Base-by-base conservation (phyloP, 768 basidiomycete genomes). In the Amanita inopinata region DNA sequence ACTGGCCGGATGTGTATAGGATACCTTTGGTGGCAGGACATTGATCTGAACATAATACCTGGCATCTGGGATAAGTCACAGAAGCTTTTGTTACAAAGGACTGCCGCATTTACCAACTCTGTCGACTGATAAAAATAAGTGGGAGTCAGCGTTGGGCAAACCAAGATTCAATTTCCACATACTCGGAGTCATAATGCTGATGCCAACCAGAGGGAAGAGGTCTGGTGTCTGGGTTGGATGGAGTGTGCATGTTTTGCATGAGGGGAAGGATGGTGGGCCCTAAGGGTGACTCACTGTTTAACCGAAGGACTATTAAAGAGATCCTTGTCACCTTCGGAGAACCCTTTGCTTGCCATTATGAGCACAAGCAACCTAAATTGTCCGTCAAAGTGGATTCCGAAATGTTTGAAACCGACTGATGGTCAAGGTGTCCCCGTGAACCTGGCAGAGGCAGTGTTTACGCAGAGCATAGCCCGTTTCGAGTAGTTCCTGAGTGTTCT, bases 21-120 rank as follows among this genome's bases (percentile, higher is more conserved):
- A 57, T 18, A 65, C 53, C 24, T 58, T 59, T 5, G 63, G 59
- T 3, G 64, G 65, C 10, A 45, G 42, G 7, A 47, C 50, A 31
- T 48, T 56, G 18, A 52, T 55, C 45, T 63, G 60, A 30, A 63
- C 55, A 46, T 66, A 66, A 49, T 58, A 66, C 60, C 60, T 61
- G 17, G 33, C n/a, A n/a, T n/a, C n/a, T n/a, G n/a, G n/a, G n/a
- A n/a, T n/a, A n/a, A n/a, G n/a, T n/a, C n/a, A n/a, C n/a, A n/a
- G n/a, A n/a, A n/a, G n/a, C n/a, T n/a, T n/a, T n/a, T n/a, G 15
- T 18, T 27, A 17, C 17, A 20, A 33, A 22, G 30, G 12, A 41
- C n/a, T 12, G 5, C 4, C 20, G 12, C 7, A 31, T 24, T 25
- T 12, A 24, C 30, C 38, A 42, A 18, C 34, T 19, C 41, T 25